phyloP scores from a whole-genome alignment of 176 grass and related monocot genomes.

The Stipa capillata region DNA sequence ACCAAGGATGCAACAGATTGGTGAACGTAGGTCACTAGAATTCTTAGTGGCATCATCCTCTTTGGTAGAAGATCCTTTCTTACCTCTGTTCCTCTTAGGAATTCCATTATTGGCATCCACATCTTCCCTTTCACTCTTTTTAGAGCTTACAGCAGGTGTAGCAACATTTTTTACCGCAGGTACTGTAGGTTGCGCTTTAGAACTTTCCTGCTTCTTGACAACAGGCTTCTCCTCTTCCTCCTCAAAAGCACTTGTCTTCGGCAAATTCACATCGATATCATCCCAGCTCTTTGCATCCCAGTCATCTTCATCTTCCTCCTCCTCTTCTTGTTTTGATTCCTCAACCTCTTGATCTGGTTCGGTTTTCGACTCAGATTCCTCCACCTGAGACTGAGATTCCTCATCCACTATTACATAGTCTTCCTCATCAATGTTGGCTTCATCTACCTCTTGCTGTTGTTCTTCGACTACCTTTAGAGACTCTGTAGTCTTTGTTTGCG shows the following conservation, averaged over 20 bases:
- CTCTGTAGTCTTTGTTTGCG: conserved; percentile 43
- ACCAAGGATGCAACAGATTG: conserved; percentile 95
- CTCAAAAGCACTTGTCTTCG: conserved; percentile 44
- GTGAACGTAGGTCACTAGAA: conserved; percentile 67
- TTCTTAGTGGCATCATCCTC: conserved; percentile 40
- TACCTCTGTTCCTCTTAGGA: conserved; percentile 50
- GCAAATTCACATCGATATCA: conserved; percentile 85
- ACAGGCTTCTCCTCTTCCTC: conserved; percentile 71
- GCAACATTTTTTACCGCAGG: conserved; percentile 53
- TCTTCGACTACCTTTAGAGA: conserved; percentile 38
- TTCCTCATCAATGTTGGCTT: conserved; percentile 47
- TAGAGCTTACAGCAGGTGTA: conserved; percentile 32
- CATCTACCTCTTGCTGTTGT: conserved; percentile 40
- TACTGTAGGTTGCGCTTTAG: conserved; percentile 25
- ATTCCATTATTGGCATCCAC: conserved; percentile 26
- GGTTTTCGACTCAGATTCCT: conserved; percentile 47
- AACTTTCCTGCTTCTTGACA: conserved; percentile 38
- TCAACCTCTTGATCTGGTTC: conserved; percentile 57
- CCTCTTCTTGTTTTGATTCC: conserved; percentile 49
- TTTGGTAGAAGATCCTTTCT: conserved; percentile 32
- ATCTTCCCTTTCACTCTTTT: conserved; percentile 37
- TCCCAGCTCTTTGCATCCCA: conserved; percentile 99
- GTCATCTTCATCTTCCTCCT: conserved; percentile 78
- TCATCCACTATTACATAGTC: conserved; percentile 68
- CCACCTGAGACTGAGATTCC: conserved; percentile 49